Evolutionary conservation across 2,329 filamentous ascomycete genomes (phyloP).

Genomic region (Sordariomycetes sp.): DNA sequence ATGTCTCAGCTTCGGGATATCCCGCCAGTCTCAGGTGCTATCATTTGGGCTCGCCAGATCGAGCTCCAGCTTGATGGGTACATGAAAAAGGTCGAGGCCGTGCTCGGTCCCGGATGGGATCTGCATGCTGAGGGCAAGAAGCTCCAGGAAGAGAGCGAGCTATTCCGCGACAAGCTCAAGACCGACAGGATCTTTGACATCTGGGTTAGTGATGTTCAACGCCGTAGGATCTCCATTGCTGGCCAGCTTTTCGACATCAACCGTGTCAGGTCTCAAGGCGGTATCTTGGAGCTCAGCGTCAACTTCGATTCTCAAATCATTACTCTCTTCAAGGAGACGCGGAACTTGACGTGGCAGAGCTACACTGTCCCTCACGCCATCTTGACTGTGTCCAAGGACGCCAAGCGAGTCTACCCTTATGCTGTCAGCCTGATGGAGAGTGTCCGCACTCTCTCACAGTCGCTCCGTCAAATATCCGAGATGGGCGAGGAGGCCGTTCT

Average conservation of each 20-base stretch:
- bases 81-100: slow-evolving; percentile 98
- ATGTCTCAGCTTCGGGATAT: slow-evolving; percentile 97
- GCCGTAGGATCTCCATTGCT: slow-evolving; percentile 82
- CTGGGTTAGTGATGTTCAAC: slow-evolving; percentile 85
- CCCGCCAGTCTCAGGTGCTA: slow-evolving; percentile 90
- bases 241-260: slow-evolving; percentile 86
- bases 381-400: slow-evolving; percentile 93
- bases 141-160: slow-evolving; percentile 78
- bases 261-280: slow-evolving; percentile 82
- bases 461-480: slow-evolving; percentile 69
- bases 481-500: slow-evolving; percentile 86
- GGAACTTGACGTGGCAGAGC: slow-evolving; percentile 90
- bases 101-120: slow-evolving; percentile 89
- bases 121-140: slow-evolving; percentile 93
- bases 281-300: slow-evolving; percentile 78
- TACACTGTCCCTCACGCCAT: slow-evolving; percentile 91
- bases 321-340: slow-evolving; percentile 95
- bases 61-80: slow-evolving; percentile 92
- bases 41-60: slow-evolving; percentile 96
- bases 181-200: slow-evolving; percentile 90
- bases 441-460: slow-evolving; percentile 87
- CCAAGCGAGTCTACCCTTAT: slow-evolving; percentile 96
- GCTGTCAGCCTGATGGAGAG: slow-evolving; percentile 98
- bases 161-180: slow-evolving; percentile 94
- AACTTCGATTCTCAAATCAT: slow-evolving; percentile 98